Percentiles rank a stretch among this genome's conserved stretches.
Evolutionary conservation across 1,284 basidiomycete genomes (phyloP).

Genomic region (Malassezia nana): DNA sequence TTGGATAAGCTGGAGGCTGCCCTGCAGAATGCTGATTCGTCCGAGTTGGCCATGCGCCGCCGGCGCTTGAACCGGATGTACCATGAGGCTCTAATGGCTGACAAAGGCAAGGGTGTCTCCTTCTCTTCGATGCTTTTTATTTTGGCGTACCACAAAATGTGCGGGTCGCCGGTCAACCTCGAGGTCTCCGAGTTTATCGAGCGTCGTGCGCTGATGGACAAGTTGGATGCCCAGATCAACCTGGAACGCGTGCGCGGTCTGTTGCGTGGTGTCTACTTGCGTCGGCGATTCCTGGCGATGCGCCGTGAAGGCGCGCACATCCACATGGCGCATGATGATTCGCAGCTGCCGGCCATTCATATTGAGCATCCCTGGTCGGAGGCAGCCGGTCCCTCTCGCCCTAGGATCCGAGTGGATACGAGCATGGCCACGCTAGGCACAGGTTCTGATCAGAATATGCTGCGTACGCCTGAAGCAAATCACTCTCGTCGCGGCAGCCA

Average conservation of each 20-base stretch:
- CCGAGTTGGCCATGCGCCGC: conserved; percentile 31
- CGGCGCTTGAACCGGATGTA: conserved; percentile 41
- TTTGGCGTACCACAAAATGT: conserved; percentile 81
- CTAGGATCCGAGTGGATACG: background rate
- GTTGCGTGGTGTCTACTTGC: conserved; percentile 32
- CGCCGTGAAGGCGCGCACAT: conserved; percentile 4
- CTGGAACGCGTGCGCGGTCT: conserved; percentile 37
- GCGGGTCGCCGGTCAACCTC: conserved; percentile 58
- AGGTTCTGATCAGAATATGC: background rate
- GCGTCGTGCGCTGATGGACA: conserved; percentile 28
- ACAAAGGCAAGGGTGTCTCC: conserved; percentile 60
- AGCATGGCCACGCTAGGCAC: background rate
- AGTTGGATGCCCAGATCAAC: conserved; percentile 33
- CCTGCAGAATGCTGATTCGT: conserved; percentile 19
- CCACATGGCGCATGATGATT: conserved; percentile 1
- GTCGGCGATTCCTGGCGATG: conserved; percentile 30
- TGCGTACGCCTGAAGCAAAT: background rate
- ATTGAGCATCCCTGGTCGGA: background rate
- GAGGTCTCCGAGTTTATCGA: conserved; percentile 41
- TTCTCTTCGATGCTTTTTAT: conserved; percentile 83
- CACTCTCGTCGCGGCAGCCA: background rate
- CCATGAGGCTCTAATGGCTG: conserved; percentile 53
- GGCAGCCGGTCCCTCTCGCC: background rate
- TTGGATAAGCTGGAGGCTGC: conserved; percentile 20
- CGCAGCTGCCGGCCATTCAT: background rate